Conservation (phyloP, 495 filamentous ascomycete species). For the Penicillium antarcticum region DNA sequence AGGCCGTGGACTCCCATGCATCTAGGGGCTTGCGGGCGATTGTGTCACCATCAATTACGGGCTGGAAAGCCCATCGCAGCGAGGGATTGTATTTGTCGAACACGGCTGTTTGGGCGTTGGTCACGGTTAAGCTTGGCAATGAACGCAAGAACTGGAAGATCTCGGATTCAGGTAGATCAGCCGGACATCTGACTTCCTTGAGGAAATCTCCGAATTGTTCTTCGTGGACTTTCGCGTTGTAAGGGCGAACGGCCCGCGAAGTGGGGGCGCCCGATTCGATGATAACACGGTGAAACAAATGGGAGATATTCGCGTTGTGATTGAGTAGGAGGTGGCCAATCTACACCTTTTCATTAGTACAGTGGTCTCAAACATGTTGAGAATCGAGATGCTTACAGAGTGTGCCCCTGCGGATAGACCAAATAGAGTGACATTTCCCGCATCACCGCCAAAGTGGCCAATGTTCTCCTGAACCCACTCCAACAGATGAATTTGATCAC, state of each 20-base stretch:
- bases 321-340: slow-evolving; percentile 64
- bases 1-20: slow-evolving; percentile 49
- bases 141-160: slow-evolving; percentile 51
- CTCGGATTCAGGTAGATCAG: slow-evolving; percentile 33
- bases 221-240: slow-evolving; percentile 55
- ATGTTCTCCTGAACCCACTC: slow-evolving; percentile 63
- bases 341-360: slow-evolving; percentile 26
- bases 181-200: slow-evolving; percentile 33
- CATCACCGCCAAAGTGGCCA: slow-evolving; percentile 56
- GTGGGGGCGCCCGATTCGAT: slow-evolving; percentile 62
- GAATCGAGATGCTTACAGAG: slow-evolving; percentile 36
- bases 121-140: slow-evolving; percentile 42
- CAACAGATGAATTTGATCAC: slow-evolving; percentile 57
- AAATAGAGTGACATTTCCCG: slow-evolving; percentile 60
- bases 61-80: slow-evolving; percentile 66
- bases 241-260: slow-evolving; percentile 56
- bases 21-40: slow-evolving; percentile 55
- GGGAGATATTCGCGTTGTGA: slow-evolving; percentile 26
- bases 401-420: slow-evolving; percentile 63
- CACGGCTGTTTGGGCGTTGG: slow-evolving; percentile 46
- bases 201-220: slow-evolving; percentile 60
- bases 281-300: slow-evolving; percentile 59
- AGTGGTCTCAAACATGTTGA: background rate
- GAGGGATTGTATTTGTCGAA: slow-evolving; percentile 52
- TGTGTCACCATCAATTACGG: slow-evolving; percentile 58